Conservation (phyloP, 2,329 filamentous ascomycete genomes). For the Colletotrichum sp. region DNA sequence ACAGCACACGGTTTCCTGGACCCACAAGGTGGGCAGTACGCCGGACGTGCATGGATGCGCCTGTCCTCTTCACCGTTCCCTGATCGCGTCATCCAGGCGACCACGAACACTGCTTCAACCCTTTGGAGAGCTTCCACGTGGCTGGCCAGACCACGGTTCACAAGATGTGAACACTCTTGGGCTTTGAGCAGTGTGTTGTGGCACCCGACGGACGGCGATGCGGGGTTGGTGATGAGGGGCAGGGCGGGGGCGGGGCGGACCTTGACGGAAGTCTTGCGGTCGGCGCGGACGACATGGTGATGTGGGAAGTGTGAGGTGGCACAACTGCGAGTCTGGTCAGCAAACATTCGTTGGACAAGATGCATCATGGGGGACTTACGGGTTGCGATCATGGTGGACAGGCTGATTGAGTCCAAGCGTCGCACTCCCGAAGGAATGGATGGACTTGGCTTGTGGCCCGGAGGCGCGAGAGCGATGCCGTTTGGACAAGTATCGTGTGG, state of each 20-base stretch:
- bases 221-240: background rate
- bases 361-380: background rate
- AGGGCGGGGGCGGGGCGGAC: background rate
- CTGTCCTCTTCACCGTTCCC: background rate
- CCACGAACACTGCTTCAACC: background rate
- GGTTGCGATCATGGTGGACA: background rate
- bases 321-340: background rate
- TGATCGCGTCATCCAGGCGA: background rate
- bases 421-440: background rate
- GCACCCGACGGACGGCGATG: background rate
- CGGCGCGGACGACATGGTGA: background rate
- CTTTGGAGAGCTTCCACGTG: background rate
- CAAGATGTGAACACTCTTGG: background rate
- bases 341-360: background rate
- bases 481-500: background rate
- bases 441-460: background rate
- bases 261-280: background rate
- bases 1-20: background rate
- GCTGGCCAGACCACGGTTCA: background rate
- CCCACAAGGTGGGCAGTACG: background rate
- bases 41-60: background rate
- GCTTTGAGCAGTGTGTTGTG: background rate
- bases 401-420: background rate
- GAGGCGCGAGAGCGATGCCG: background rate
- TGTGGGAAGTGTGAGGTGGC: background rate